Evolutionary conservation across 169 alveolate species (phyloP), one percentile per base, ranked within the genome.

Genomic region (Eimeria maxima): DNA sequence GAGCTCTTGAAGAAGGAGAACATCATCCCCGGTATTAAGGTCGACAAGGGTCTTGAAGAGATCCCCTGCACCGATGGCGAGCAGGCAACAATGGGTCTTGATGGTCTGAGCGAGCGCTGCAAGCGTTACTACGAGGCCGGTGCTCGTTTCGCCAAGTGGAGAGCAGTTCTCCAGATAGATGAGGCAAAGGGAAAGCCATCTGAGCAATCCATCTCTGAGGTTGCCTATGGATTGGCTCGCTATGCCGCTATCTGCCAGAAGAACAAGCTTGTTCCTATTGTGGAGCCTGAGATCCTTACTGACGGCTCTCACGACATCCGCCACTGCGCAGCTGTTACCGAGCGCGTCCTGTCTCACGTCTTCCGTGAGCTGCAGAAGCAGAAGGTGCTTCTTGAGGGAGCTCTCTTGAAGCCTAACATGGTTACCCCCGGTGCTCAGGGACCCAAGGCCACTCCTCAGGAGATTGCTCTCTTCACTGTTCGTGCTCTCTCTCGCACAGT

Each of bases 101-200:
- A 99, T 96, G 99, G 99, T n/a, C 98, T 99, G 50, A 99, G 99
- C 55, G 99, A 98, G 80, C 97, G 99, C 97, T 99, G 99, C 99
- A 96, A 97, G 90, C 98, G 98, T 97, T 99, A 98, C 98, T 99
- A 99, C 97, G 98, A 97, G 67, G 98, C 99, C 88, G 99, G 99
- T 65, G 99, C 99, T 69, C 98, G 99, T 84, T 99, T 99, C 96
- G 99, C 99, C 95, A 99, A 99, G 98, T 99, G 99, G 99, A 98
- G 99, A 96, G 99, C 99, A 33, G 99, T 99, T 67, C 97, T 99
- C 81, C 98, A 98, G 93, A 99, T 99, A 95, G 99, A 98, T 90
- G 98, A 95, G 50, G 98, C 96, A 33, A 67, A 89, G 44, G 97
- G 97, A 86, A 97, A 97, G 97, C 99, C 99, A 20, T 97, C 99